Evolutionary conservation across 305 asterid genomes (phyloP).

Genomic region (Solanum chacoense): DNA sequence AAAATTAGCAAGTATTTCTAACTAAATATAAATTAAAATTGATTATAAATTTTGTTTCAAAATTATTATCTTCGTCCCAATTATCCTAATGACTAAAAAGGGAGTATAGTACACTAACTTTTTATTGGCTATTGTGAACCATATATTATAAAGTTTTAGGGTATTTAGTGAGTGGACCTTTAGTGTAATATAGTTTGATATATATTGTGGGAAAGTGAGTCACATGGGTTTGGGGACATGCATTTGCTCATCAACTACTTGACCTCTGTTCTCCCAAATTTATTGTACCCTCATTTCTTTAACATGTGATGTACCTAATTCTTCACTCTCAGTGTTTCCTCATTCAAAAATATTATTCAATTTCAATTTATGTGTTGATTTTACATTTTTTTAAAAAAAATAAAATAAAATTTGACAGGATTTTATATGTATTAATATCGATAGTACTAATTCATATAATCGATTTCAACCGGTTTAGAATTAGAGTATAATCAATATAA

Average conservation of each 20-base stretch:
- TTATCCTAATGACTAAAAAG: neutral
- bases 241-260: neutral
- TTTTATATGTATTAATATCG: neutral
- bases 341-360: neutral
- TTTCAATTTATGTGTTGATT: neutral
- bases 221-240: conserved; percentile 2
- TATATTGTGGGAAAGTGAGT: neutral
- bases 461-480: neutral
- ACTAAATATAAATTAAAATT: neutral
- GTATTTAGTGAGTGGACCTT: neutral
- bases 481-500: neutral
- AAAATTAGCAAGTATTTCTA: neutral
- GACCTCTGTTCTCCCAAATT: neutral
- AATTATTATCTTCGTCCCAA: neutral
- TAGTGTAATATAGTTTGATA: neutral
- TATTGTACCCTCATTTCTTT: neutral
- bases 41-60: too few species aligned
- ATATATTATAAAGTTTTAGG: neutral
- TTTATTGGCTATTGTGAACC: conserved; percentile 2
- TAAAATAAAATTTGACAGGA: too few species aligned
- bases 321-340: neutral
- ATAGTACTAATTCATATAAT: neutral
- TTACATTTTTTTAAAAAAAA: too few species aligned
- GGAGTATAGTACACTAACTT: neutral
- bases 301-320: neutral